These are phyloP conservation scores for Colletotrichum horii DNA, from an alignment of 2,329 filamentous ascomycete genomes.

Conservation along the genomic window DNA sequence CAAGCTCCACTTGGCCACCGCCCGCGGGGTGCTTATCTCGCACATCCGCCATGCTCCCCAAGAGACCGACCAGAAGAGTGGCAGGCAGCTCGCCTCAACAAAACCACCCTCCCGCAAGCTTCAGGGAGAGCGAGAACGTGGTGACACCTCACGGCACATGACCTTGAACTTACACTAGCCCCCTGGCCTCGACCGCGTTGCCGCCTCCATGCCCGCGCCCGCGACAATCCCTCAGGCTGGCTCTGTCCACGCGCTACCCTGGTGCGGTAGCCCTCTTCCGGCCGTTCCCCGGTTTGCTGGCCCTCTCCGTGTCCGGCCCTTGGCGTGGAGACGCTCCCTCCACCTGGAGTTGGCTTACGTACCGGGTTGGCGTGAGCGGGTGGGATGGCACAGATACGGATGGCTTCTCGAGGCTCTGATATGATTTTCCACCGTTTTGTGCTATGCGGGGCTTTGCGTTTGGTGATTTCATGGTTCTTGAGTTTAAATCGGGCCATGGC, in stretches of 20 bases:
- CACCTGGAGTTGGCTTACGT: not conserved
- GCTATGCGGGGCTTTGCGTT: not conserved
- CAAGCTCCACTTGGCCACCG: constrained; percentile 9
- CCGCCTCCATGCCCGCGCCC: not conserved
- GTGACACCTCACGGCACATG: constrained; percentile 18
- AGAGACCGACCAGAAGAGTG: not conserved
- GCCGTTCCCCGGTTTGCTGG: constrained; percentile 16
- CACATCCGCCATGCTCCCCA: not conserved
- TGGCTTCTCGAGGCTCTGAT: not conserved
- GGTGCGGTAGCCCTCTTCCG: constrained; percentile 2
- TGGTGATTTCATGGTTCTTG: not conserved
- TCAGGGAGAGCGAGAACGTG: constrained; percentile 9
- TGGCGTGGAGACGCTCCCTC: constrained; percentile 14
- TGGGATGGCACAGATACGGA: not conserved
- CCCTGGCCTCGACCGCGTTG: not conserved
- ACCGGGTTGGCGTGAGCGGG: not conserved
- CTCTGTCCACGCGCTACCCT: constrained; percentile 13
- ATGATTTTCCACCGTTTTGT: not conserved
- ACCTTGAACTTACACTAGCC: constrained; percentile 6
- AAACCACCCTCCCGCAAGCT: not conserved
- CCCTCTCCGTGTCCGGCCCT: constrained; percentile 1
- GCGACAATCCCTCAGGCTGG: not conserved
- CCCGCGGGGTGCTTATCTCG: constrained; percentile 7
- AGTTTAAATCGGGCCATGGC: not conserved
- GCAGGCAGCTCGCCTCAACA: constrained; percentile 9